Evolutionary conservation across 495 filamentous ascomycete species (phyloP), one percentile per base, ranked within the genome.

Genomic region (Echria macrotheca): DNA sequence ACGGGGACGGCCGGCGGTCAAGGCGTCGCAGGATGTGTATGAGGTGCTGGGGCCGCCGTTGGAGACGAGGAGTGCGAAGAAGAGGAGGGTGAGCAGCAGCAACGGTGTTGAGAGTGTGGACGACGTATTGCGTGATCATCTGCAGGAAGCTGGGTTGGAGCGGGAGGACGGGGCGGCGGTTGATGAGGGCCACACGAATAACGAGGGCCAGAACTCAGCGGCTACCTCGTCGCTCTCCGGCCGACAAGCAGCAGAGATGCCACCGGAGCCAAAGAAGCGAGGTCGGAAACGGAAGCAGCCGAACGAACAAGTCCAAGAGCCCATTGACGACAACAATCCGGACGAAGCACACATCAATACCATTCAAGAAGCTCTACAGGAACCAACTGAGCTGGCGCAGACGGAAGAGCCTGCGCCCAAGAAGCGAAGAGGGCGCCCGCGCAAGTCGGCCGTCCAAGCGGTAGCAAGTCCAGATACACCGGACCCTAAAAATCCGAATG

Each of bases 231-330:
- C 5, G 12, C 5, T 37, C 17, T 35, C 41, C 17, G 19, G 53
- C 25, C 3, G n/a, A 43, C 11, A 38, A 44, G 23, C 10, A 43
- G 17, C 18, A n/a, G 7, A 23, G 28, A 22, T 9, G 4, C 40
- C 22, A 37, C 0, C 36, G 37, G n/a, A 49, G 32, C 41, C 25
- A n/a, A 53, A 49, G 28, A 59, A 54, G 41, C 44, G 54, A 24
- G 54, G 54, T 2, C 49, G 54, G n/a, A 59, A 54, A 40, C 56
- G 47, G 42, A 59, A 56, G 26, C 44, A 54, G 10, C 17, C 44
- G 1, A 24, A n/a, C n/a, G n/a, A n/a, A n/a, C n/a, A 23, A 33
- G 29, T 31, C 8, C 25, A 51, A 15, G 45, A 40, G 4, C 18
- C n/a, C 6, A 0, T 17, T 3, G 15, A 17, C 3, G 29, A 36